phyloP scores from a whole-genome alignment of 176 grass and related monocot genomes.

The Saccharum officinarum region DNA sequence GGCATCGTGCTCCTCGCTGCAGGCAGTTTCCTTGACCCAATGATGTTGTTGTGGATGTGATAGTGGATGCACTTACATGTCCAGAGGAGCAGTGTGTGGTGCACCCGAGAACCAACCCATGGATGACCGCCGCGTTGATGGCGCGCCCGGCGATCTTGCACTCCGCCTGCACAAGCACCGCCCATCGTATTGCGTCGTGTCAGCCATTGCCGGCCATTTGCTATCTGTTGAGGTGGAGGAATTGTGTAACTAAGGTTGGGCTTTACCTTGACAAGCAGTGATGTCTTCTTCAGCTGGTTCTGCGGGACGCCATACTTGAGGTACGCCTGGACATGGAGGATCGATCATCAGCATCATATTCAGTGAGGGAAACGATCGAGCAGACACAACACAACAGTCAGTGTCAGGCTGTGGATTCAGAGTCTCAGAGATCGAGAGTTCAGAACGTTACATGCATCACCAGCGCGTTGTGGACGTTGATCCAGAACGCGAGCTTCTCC shows the following conservation, averaged over 20 bases:
- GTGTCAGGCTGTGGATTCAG: no score
- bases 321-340: conserved; percentile 56
- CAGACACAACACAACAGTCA: no score
- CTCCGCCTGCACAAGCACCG: conserved; percentile 50
- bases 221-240: background rate
- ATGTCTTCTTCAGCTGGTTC: conserved; percentile 78
- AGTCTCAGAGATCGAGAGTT: no score
- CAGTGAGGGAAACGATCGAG: background rate
- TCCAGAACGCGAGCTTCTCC: conserved; percentile 91
- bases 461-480: conserved; percentile 87
- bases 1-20: background rate
- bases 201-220: background rate
- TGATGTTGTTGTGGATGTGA: background rate
- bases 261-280: conserved; percentile 89
- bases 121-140: conserved; percentile 86
- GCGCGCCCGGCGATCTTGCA: conserved; percentile 65
- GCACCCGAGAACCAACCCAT: conserved; percentile 79
- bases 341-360: background rate
- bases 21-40: conserved; percentile 33
- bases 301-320: conserved; percentile 87
- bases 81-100: conserved; percentile 63
- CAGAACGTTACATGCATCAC: conserved; percentile 73
- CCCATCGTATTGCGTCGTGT: background rate
- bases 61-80: conserved; percentile 43
- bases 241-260: background rate